Conservation (phyloP, 352 stramenopile species). For the Phytophthora boehmeriae region DNA sequence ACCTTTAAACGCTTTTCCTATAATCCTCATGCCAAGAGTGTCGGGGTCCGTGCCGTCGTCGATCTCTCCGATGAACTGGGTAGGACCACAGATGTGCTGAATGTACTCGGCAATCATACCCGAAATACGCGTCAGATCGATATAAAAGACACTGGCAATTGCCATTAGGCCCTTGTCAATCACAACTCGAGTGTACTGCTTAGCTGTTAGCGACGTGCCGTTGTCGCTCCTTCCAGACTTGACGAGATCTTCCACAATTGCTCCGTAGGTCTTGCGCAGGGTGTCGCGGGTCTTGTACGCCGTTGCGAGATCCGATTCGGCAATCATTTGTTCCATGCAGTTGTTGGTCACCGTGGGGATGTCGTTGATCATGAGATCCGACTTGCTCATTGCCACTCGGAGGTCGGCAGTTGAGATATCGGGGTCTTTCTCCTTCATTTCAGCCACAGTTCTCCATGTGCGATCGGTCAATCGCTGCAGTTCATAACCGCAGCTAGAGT, state of each 20-base stretch:
- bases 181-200: conserved; percentile 7
- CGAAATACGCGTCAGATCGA: conserved; percentile 16
- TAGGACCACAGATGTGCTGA: conserved; percentile 16
- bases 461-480: conserved; percentile 21
- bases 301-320: conserved; percentile 7
- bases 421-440: conserved; percentile 14
- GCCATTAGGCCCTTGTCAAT: conserved; percentile 13
- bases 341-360: conserved; percentile 23
- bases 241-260: conserved; percentile 17
- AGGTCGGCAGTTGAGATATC: conserved; percentile 11
- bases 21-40: conserved; percentile 37
- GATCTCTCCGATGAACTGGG: conserved; percentile 25
- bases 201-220: conserved; percentile 6
- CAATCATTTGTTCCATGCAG: conserved; percentile 19
- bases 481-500: conserved; percentile 34
- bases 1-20: conserved; percentile 40
- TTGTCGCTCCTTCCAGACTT: conserved; percentile 13
- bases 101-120: conserved; percentile 16
- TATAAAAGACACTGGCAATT: conserved; percentile 12
- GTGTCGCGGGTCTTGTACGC: conserved; percentile 21
- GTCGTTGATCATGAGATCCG: conserved; percentile 15
- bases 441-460: conserved; percentile 22
- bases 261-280: conserved; percentile 12
- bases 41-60: conserved; percentile 38
- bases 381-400: conserved; percentile 16